Base-by-base conservation (phyloP, 805 yeast species). In the Starmerella potacharoeniae region DNA sequence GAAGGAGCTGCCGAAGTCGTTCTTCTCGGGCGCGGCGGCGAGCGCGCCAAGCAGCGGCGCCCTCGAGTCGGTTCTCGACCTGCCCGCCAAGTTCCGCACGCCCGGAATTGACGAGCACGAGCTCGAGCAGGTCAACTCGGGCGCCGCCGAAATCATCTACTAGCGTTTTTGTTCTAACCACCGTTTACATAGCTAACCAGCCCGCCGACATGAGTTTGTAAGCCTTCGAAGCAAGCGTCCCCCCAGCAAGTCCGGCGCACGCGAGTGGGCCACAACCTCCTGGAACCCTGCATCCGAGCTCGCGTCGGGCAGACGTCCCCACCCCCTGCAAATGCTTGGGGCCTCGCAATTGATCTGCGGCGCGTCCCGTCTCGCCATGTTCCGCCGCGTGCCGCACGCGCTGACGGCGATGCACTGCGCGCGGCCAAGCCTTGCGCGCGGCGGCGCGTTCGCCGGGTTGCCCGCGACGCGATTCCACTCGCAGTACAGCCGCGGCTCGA, bases 41-140 rank as follows among this genome's bases (percentile, higher is more conserved):
- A 59, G 30, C 3, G 55, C 67, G 6, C 50, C 51, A 8, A 61
- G 53, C 22, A 69, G 67, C 44, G 69, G 39, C 17, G 55, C 68
- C 53, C 60, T 59, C 52, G 58, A 56, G 53, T 77, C 89, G 34
- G 75, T 93, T 60, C 71, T 77, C 52, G 78, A 82, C 54, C 76
- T 91, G 56, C 89, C 97, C 3, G 60, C 70, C 58, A 79, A 93
- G 67, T 89, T 85, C 74, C 82, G 83, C 70, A 85, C 83, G 67
- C 72, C 75, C 43, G 71, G 75, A 0, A 75, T 86, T 30, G 82
- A 79, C 43, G 86, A 79, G 17, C 53, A 62, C 14, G 98, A 91
- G 70, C 80, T 84, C 31, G 96, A 86, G 10, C 77, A 80, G 60
- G 80, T 91, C 62, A 78, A 81, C 62, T 75, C 78, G 52, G 98